A percentile compares a stretch with the other conserved stretches of the same genome.
Conservation (phyloP, 2,329 filamentous ascomycete genomes). For the Coniella lustricola region DNA sequence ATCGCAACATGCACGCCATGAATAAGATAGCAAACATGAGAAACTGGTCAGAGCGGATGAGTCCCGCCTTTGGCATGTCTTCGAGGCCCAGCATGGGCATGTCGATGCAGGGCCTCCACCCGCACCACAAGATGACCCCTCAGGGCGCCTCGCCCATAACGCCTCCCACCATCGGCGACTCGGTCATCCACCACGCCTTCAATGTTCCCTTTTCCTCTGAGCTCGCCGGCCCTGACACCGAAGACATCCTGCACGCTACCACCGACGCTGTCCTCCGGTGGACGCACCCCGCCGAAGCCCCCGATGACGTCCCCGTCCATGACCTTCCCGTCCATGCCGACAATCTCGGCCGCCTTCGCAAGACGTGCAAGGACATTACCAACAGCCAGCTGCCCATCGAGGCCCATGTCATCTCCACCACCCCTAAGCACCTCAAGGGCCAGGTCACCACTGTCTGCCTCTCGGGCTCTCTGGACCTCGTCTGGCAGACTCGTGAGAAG, state of each 20-base stretch:
- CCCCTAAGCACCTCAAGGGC: constrained; percentile 64
- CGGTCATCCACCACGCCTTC: constrained; percentile 87
- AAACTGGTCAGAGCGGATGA: constrained; percentile 66
- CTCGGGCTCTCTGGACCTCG: constrained; percentile 78
- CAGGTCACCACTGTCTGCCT: constrained; percentile 84
- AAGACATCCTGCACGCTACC: constrained; percentile 91
- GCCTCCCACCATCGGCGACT: constrained; percentile 64
- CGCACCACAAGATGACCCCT: constrained; percentile 49
- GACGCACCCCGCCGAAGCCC: constrained; percentile 84
- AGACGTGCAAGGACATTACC: constrained; percentile 75
- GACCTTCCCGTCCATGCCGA: constrained; percentile 87
- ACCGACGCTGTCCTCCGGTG: constrained; percentile 81
- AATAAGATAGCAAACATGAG: constrained; percentile 67
- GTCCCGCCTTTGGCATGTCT: constrained; percentile 59
- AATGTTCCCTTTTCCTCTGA: constrained; percentile 95
- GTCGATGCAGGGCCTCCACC: constrained; percentile 47
- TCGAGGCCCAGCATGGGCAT: constrained; percentile 50
- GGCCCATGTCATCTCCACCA: constrained; percentile 75
- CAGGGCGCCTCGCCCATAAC: constrained; percentile 50
- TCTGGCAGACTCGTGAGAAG: constrained; percentile 82
- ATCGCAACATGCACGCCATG: constrained; percentile 40
- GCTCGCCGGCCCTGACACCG: constrained; percentile 82
- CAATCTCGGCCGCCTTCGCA: constrained; percentile 73
- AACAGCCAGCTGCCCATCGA: constrained; percentile 65
- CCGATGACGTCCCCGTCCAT: constrained; percentile 76